These are phyloP conservation scores for Viola odorata DNA, from an alignment of 345 rosid genomes.

Conservation along the genomic window DNA sequence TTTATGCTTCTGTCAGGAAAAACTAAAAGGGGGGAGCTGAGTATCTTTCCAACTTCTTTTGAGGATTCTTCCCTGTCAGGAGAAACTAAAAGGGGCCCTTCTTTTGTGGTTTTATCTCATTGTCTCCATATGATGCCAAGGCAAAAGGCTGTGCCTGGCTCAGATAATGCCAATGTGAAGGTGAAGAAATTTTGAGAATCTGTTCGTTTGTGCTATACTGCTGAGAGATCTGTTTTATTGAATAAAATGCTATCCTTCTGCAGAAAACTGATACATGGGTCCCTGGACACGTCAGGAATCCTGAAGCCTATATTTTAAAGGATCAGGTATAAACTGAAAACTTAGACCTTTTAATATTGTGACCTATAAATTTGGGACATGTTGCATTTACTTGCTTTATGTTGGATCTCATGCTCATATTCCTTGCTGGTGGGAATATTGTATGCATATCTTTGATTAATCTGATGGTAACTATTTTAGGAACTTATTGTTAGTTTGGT, in stretches of 20 bases:
- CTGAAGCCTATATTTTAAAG: constrained; percentile 72
- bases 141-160: constrained; percentile 46
- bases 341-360: too few species aligned
- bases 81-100: too few species aligned
- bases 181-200: constrained; percentile 12
- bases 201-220: not conserved
- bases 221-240: constrained; percentile 2
- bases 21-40: constrained; percentile 89
- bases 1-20: constrained; percentile 56
- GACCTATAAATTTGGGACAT: too few species aligned
- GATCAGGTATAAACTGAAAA: constrained; percentile 58
- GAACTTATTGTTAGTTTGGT: too few species aligned
- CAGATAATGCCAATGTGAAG: constrained; percentile 53
- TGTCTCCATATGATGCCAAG: constrained; percentile 98
- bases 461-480: too few species aligned
- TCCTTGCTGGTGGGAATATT: too few species aligned
- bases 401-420: too few species aligned
- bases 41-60: constrained; percentile 66
- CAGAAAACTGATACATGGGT: constrained; percentile 69
- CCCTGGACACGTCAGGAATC: constrained; percentile 71
- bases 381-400: too few species aligned
- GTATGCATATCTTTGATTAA: too few species aligned
- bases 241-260: constrained; percentile 12
- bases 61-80: too few species aligned
- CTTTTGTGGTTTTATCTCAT: constrained; percentile 79